These are phyloP conservation scores for Microbotryomycetes sp. DNA, from an alignment of 1,284 basidiomycete species.

Conservation along the genomic window DNA sequence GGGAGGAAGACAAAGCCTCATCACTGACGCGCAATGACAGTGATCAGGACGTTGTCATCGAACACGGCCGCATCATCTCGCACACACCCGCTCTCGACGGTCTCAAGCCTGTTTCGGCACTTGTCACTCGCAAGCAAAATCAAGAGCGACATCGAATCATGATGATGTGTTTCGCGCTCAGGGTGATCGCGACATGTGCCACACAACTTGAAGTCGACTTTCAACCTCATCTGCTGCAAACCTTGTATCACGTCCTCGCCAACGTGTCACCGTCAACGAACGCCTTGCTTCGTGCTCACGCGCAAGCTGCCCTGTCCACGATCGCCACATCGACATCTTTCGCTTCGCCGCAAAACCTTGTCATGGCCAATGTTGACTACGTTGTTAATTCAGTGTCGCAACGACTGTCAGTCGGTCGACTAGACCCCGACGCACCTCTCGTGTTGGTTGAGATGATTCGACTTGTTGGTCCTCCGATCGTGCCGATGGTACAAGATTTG, in stretches of 20 bases:
- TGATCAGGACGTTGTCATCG: constrained; percentile 13
- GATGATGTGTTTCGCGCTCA: constrained; percentile 55
- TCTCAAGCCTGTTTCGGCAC: constrained; percentile 33
- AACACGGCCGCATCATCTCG: constrained; percentile 15
- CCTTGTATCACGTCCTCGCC: constrained; percentile 75
- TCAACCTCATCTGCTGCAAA: constrained; percentile 63
- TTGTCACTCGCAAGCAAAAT: not conserved
- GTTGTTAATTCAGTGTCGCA: constrained; percentile 79
- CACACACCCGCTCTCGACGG: constrained; percentile 32
- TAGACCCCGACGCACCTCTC: constrained; percentile 53
- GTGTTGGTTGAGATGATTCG: constrained; percentile 75
- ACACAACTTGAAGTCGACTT: constrained; percentile 52
- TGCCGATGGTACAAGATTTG: constrained; percentile 78
- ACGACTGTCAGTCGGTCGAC: constrained; percentile 63
- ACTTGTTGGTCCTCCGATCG: constrained; percentile 73
- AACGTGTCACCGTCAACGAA: constrained; percentile 62
- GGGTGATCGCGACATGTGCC: constrained; percentile 62
- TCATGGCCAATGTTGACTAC: constrained; percentile 90
- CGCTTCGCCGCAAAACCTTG: constrained; percentile 70
- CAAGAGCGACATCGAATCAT: constrained; percentile 48
- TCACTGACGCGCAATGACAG: constrained; percentile 42
- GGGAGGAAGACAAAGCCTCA: constrained; percentile 56
- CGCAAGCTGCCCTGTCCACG: constrained; percentile 60
- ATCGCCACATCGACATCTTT: constrained; percentile 68
- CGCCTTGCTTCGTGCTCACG: constrained; percentile 61